Percentiles rank a stretch among this genome's conserved stretches.
phyloP scores from a whole-genome alignment of 1,284 basidiomycete species.

The Cryptococcus sp. region DNA sequence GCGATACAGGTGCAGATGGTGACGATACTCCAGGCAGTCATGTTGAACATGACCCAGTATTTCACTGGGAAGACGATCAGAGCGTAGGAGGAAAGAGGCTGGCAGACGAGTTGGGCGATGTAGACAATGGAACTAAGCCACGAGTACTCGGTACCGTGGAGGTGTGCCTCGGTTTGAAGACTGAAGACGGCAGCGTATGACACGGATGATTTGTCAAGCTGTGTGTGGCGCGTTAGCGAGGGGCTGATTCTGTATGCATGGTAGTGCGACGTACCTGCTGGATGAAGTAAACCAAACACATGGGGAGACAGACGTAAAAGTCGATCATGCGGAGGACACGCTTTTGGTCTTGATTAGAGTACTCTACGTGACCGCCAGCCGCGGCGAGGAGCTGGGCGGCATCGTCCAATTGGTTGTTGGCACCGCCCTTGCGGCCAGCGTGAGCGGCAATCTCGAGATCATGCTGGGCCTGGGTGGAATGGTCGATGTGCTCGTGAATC shows the following conservation, averaged over 20 bases:
- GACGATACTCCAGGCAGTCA: conserved; percentile 37
- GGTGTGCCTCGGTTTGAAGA: conserved; percentile 23
- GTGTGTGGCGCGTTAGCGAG: conserved; percentile 18
- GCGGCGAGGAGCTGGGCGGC: conserved; percentile 35
- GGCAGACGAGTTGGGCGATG: conserved; percentile 42
- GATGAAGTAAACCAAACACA: conserved; percentile 43
- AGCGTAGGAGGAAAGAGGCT: conserved; percentile 44
- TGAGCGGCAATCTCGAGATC: conserved; percentile 1
- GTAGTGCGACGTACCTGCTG: conserved; percentile 25
- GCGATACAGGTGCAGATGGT: conserved; percentile 40
- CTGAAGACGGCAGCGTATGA: conserved; percentile 50
- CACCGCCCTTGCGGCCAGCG: conserved; percentile 9
- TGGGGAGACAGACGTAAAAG: conserved; percentile 37
- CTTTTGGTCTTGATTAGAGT: conserved; percentile 34
- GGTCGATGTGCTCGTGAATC: conserved; percentile 14
- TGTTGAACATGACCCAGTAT: conserved; percentile 48
- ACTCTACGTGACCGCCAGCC: conserved; percentile 37
- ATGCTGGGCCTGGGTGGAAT: conserved; percentile 4
- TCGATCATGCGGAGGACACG: conserved; percentile 39
- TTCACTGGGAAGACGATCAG: conserved; percentile 46
- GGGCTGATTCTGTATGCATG: background rate
- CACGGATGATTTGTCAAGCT: conserved; percentile 49
- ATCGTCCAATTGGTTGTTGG: conserved; percentile 36
- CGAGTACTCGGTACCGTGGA: conserved; percentile 35
- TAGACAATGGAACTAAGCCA: conserved; percentile 43